phyloP scores from a whole-genome alignment of 163 green algal species.

The Trebouxia gelatinosa region DNA sequence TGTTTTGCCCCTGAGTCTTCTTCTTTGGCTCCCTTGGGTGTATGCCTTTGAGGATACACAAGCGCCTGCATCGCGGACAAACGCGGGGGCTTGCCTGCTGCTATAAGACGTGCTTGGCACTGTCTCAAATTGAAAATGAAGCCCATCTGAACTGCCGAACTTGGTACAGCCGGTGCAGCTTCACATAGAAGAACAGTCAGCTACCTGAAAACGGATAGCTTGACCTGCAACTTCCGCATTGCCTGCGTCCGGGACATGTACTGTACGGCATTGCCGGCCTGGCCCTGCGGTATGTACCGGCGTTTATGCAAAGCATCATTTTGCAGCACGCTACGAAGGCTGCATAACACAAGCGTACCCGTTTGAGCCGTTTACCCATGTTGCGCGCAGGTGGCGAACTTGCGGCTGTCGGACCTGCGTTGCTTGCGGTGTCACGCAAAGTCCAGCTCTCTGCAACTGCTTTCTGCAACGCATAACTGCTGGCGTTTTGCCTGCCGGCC shows the following conservation, averaged over 20 bases:
- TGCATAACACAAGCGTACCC: neutral
- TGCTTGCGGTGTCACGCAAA: no score
- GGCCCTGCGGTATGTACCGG: slow-evolving; percentile 65
- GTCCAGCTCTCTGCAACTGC: no score
- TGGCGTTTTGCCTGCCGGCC: no score
- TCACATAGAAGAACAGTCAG: no score
- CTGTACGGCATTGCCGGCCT: slow-evolving; percentile 78
- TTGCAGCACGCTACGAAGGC: neutral
- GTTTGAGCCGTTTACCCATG: slow-evolving; percentile 24
- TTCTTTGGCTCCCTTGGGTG: slow-evolving; percentile 97
- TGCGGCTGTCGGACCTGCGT: no score
- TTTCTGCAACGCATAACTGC: no score
- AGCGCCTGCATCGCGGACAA: slow-evolving; percentile 63
- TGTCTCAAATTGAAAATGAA: neutral
- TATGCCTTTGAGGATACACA: slow-evolving; percentile 99
- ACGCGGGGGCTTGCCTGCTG: no score
- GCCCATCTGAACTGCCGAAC: no score
- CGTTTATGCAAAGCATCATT: no score
- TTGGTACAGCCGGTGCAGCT: no score
- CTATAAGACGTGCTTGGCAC: neutral
- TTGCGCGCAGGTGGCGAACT: no score
- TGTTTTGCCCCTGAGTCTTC: slow-evolving; percentile 91
- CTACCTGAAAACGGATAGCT: slow-evolving; percentile 95
- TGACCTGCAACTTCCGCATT: slow-evolving; percentile 95
- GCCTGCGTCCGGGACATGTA: slow-evolving; percentile 97